Evolutionary conservation across 177 flowering plant genomes (phyloP).

Genomic region (Vitis hybrid): DNA sequence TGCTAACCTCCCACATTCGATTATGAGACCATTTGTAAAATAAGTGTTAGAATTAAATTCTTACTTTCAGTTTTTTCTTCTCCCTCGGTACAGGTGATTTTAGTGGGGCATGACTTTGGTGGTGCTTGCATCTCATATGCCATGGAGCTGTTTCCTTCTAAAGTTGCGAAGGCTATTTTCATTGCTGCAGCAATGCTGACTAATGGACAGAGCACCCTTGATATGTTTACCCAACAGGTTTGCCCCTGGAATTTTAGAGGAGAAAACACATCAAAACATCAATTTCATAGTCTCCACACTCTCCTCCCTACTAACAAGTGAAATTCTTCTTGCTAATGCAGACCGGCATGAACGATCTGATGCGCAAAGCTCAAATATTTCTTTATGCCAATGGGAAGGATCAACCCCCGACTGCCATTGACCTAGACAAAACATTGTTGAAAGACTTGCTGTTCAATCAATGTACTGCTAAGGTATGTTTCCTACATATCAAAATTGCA

Average conservation of each 20-base stretch:
- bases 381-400: conserved; percentile 78
- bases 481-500: background rate
- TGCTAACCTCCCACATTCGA: too few species aligned
- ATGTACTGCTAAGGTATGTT: conserved; percentile 81
- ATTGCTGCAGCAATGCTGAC: conserved; percentile 82
- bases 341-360: conserved; percentile 63
- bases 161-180: conserved; percentile 74
- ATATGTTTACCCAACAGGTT: conserved; percentile 64
- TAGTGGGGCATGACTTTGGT: conserved; percentile 94
- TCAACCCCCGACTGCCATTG: conserved; percentile 88
- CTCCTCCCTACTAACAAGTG: background rate
- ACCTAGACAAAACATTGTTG: conserved; percentile 67
- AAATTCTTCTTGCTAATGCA: conserved; percentile 26
- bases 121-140: conserved; percentile 83
- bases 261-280: background rate
- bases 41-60: background rate
- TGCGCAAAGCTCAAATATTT: conserved; percentile 79
- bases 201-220: conserved; percentile 72
- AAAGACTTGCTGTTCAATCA: conserved; percentile 78
- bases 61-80: background rate
- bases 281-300: background rate
- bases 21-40: too few species aligned
- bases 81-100: conserved; percentile 62
- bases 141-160: conserved; percentile 74
- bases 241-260: too few species aligned